phyloP scores from a whole-genome alignment of 2,329 filamentous ascomycete species.

The Stagonosporopsis tanaceti region DNA sequence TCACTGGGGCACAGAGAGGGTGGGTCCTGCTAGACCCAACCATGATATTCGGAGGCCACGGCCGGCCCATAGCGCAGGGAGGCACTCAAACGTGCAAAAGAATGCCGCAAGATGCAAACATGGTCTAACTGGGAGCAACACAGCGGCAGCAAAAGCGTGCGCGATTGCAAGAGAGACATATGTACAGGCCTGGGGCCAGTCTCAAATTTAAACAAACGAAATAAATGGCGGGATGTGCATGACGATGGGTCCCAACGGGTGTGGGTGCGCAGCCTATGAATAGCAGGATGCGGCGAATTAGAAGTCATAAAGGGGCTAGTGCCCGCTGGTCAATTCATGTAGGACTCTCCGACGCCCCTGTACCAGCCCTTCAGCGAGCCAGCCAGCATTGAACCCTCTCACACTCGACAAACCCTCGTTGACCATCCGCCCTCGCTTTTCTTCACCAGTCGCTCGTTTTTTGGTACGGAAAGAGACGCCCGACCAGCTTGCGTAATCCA shows the following conservation, averaged over 20 bases:
- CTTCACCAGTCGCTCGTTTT: conserved; percentile 50
- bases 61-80: conserved; percentile 7
- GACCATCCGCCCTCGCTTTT: conserved; percentile 17
- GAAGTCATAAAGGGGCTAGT: conserved; percentile 12
- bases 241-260: conserved; percentile 19
- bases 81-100: neutral
- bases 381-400: conserved; percentile 8
- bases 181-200: neutral
- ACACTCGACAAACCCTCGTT: conserved; percentile 2
- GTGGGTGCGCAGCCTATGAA: conserved; percentile 15
- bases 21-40: conserved; percentile 1
- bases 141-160: neutral
- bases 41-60: conserved; percentile 9
- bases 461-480: conserved; percentile 29
- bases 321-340: conserved; percentile 20
- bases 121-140: neutral
- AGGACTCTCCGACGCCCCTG: conserved; percentile 16
- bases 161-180: neutral
- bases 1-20: conserved; percentile 4
- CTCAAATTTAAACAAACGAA: conserved; percentile 5
- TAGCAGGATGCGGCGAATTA: conserved; percentile 22
- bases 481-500: conserved; percentile 24
- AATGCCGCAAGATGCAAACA: neutral
- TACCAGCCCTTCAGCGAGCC: conserved; percentile 18
- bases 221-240: conserved; percentile 16